Conservation (phyloP, 345 rosid species). For the Euphorbia tirucalli region DNA sequence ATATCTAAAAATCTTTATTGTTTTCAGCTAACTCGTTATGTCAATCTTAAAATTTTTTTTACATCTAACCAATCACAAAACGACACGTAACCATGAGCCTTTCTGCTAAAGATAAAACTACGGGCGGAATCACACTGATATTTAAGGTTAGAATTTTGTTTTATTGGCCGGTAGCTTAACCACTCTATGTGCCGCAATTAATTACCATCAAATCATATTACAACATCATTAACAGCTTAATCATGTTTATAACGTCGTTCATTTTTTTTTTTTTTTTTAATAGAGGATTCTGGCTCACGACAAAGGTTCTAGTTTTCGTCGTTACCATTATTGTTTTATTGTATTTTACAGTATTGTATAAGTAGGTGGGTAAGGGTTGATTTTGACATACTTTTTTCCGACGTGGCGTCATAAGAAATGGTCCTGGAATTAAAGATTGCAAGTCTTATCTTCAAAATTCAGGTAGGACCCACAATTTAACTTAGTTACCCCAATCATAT, state of each 20-base stretch:
- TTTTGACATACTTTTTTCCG: conserved; percentile 11
- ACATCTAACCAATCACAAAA: too few species aligned
- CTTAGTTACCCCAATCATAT: not conserved
- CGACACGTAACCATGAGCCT: too few species aligned
- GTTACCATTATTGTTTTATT: too few species aligned
- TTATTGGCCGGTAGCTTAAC: not conserved
- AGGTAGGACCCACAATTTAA: not conserved
- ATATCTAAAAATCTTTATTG: too few species aligned
- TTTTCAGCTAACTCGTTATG: too few species aligned
- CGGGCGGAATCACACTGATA: not conserved
- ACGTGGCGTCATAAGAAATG: not conserved
- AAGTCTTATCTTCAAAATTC: conserved; percentile 4
- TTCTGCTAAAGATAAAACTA: not conserved
- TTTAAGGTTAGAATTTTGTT: not conserved
- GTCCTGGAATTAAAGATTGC: not conserved
- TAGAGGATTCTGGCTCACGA: too few species aligned
- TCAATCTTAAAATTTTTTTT: too few species aligned
- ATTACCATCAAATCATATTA: not conserved
- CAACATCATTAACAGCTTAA: not conserved
- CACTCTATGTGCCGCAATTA: not conserved
- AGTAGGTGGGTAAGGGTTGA: not conserved
- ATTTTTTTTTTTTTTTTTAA: too few species aligned
- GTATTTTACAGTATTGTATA: too few species aligned
- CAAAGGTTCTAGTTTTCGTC: not conserved
- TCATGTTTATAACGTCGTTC: too few species aligned